phyloP scores from a whole-genome alignment of 192 early-diverging fungal species.

The Entomortierella parvispora region DNA sequence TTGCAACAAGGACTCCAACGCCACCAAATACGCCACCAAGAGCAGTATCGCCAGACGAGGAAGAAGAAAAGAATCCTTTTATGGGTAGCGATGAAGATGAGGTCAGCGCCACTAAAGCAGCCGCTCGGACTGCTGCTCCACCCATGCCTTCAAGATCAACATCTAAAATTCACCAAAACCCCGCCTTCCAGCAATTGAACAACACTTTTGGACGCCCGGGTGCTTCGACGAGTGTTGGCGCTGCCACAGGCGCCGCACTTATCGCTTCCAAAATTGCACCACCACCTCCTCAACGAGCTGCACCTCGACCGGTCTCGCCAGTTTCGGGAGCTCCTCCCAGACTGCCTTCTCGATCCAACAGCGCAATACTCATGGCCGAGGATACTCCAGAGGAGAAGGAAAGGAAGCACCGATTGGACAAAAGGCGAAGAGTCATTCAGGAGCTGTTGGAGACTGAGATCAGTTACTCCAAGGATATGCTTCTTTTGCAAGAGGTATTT shows the following conservation, averaged over 20 bases:
- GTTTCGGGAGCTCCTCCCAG: constrained; percentile 19
- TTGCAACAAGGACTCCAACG: constrained; percentile 18
- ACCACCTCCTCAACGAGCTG: constrained; percentile 22
- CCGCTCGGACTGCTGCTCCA: neutral
- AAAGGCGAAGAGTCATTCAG: constrained; percentile 75
- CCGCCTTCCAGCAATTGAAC: constrained; percentile 35
- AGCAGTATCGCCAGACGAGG: constrained; percentile 17
- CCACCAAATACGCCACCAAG: constrained; percentile 34
- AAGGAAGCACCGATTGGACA: constrained; percentile 54
- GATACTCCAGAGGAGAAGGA: constrained; percentile 46
- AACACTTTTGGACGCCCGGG: neutral
- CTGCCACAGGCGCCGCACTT: constrained; percentile 15
- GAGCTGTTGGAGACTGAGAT: constrained; percentile 85
- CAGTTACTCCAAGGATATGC: constrained; percentile 79
- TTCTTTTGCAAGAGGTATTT: constrained; percentile 68
- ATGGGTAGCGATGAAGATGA: constrained; percentile 50
- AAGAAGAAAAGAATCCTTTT: constrained; percentile 31
- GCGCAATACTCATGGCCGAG: constrained; percentile 3
- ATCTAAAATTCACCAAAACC: constrained; percentile 32
- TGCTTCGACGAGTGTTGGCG: neutral
- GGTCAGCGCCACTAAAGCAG: neutral
- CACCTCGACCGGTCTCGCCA: constrained; percentile 40
- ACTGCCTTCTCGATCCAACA: constrained; percentile 34
- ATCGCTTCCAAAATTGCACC: constrained; percentile 15
- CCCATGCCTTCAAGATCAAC: neutral